Evolutionary conservation across 2,329 filamentous ascomycete species (phyloP).

Genomic region (Cladosporium austrohemisphaericum): DNA sequence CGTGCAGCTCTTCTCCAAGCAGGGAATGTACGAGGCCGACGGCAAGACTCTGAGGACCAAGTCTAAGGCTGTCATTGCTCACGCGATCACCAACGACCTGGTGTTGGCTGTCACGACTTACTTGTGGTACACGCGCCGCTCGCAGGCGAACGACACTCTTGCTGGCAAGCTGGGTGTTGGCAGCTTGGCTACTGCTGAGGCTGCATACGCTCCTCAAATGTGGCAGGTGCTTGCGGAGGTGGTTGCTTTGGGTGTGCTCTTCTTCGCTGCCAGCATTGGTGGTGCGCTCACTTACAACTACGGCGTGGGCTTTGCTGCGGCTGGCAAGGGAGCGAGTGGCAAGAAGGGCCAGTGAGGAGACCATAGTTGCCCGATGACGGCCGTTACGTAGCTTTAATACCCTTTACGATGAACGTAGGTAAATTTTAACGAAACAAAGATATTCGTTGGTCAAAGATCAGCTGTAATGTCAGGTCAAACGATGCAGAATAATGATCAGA

Average conservation of each 20-base stretch:
- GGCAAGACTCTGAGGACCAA: constrained; percentile 38
- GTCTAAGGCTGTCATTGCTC: constrained; percentile 40
- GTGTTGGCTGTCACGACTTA: constrained; percentile 38
- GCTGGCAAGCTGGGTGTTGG: constrained; percentile 28
- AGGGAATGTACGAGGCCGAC: constrained; percentile 39
- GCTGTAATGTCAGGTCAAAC: constrained; percentile 3
- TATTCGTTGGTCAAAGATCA: not conserved
- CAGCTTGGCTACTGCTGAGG: constrained; percentile 20
- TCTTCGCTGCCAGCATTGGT: constrained; percentile 43
- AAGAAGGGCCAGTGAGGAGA: constrained; percentile 26
- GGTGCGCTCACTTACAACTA: constrained; percentile 44
- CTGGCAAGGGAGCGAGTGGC: constrained; percentile 21
- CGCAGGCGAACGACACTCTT: constrained; percentile 25
- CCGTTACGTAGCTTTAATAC: too few species aligned
- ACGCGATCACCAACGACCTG: constrained; percentile 43
- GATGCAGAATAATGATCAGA: constrained; percentile 12
- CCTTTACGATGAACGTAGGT: too few species aligned
- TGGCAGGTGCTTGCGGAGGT: constrained; percentile 38
- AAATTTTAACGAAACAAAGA: too few species aligned
- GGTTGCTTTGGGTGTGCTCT: constrained; percentile 32
- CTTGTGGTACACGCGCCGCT: constrained; percentile 41
- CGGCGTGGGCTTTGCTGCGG: constrained; percentile 41
- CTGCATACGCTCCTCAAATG: constrained; percentile 34
- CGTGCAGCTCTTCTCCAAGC: constrained; percentile 40
- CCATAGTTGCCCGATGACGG: not conserved